phyloP scores from a whole-genome alignment of 2,329 filamentous ascomycete genomes.

The Talaromyces sp. region DNA sequence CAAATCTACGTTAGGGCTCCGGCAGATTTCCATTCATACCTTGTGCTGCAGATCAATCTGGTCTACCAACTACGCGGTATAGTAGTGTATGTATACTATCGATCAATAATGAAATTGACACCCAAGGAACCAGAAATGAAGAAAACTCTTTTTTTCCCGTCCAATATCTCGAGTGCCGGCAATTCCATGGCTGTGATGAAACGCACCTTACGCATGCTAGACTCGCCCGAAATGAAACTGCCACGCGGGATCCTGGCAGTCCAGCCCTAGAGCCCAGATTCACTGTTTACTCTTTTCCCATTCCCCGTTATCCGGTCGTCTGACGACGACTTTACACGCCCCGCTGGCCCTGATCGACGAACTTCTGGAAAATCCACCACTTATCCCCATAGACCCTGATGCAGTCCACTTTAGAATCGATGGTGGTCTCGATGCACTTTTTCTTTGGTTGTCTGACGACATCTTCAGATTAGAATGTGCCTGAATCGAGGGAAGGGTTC shows the following conservation, averaged over 20 bases:
- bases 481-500: neutral
- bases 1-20: conserved; percentile 1
- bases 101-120: neutral
- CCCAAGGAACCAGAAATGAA: neutral
- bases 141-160: neutral
- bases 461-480: neutral
- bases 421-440: neutral
- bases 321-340: conserved; percentile 15
- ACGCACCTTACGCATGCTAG: neutral
- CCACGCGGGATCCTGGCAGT: neutral
- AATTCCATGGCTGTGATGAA: neutral
- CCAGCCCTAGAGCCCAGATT: neutral
- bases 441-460: conserved; percentile 6
- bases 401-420: conserved; percentile 1
- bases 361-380: neutral
- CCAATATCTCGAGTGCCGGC: neutral
- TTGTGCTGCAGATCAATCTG: neutral
- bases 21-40: neutral
- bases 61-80: neutral
- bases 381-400: conserved; percentile 5
- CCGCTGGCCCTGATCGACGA: conserved; percentile 12
- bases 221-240: neutral
- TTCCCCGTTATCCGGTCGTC: conserved; percentile 6
- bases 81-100: neutral
- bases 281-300: neutral